Conservation (phyloP, 192 early-diverging fungal genomes). For the Dimargaris xerosporica region DNA sequence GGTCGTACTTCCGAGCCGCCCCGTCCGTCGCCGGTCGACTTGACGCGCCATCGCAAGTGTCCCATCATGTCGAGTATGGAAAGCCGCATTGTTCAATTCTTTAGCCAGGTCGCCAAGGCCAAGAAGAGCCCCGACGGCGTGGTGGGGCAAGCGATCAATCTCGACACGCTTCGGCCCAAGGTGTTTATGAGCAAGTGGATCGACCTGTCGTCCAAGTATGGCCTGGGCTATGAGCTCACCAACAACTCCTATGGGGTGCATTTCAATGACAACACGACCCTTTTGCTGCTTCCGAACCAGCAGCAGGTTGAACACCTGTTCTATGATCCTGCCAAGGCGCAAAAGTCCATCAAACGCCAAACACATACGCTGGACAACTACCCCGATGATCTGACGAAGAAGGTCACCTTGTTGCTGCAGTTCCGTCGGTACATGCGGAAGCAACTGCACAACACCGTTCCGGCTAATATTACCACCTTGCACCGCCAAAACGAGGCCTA, state of each 20-base stretch:
- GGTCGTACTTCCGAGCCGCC: too few species aligned
- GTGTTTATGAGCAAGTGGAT: slow-evolving; percentile 84
- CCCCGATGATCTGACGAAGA: slow-evolving; percentile 11
- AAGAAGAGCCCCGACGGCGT: not conserved
- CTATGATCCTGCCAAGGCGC: slow-evolving; percentile 5
- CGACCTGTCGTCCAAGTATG: slow-evolving; percentile 69
- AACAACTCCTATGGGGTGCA: slow-evolving; percentile 72
- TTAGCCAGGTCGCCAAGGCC: not conserved
- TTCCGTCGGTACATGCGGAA: slow-evolving; percentile 14
- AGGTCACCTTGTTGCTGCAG: slow-evolving; percentile 12
- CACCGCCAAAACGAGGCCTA: not conserved
- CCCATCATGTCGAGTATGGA: slow-evolving; percentile 12
- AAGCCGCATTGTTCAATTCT: slow-evolving; percentile 2
- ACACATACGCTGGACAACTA: slow-evolving; percentile 11
- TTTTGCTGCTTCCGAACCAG: slow-evolving; percentile 20
- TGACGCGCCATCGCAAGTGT: slow-evolving; percentile 6
- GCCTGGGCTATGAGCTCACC: slow-evolving; percentile 72
- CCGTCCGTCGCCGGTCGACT: too few species aligned
- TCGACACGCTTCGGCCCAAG: not conserved
- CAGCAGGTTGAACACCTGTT: slow-evolving; percentile 11
- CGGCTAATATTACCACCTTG: not conserved
- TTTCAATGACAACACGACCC: slow-evolving; percentile 78
- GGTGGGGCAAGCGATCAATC: not conserved
- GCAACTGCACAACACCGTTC: slow-evolving; percentile 2
- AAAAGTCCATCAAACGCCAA: slow-evolving; percentile 9